Conservation (phyloP, 2,329 filamentous ascomycete genomes). For the Calonectria montana region DNA sequence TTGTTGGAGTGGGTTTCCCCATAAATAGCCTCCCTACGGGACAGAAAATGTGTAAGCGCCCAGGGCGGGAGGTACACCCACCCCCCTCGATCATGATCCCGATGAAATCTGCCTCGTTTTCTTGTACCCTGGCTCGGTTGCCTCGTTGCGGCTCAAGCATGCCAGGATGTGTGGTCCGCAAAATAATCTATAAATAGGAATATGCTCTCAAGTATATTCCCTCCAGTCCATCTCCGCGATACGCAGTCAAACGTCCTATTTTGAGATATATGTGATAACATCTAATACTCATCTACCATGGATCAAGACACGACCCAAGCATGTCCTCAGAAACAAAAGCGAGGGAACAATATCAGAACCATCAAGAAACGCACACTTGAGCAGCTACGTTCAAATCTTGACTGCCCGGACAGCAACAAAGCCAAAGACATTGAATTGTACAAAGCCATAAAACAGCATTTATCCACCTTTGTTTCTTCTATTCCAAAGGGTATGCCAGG, state of each 20-base stretch:
- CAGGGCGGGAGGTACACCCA: neutral
- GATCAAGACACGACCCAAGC: neutral
- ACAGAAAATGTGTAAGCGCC: neutral
- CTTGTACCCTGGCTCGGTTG: neutral
- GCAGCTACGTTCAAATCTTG: neutral
- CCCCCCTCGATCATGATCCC: too few relatives aligned
- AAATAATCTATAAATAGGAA: neutral
- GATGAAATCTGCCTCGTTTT: neutral
- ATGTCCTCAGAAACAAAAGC: too few relatives aligned
- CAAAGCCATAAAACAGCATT: neutral
- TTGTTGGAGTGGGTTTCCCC: too few relatives aligned
- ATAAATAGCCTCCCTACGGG: neutral
- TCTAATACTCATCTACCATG: neutral
- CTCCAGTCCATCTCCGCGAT: neutral
- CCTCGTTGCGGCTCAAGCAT: neutral
- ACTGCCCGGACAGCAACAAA: neutral
- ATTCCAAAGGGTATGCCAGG: neutral
- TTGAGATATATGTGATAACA: neutral
- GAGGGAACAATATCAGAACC: neutral
- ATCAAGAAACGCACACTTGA: too few relatives aligned
- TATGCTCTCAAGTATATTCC: too few relatives aligned
- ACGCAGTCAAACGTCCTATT: neutral
- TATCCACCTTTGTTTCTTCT: neutral
- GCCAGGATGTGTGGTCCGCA: neutral
- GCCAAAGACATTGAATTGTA: neutral